Conservation (phyloP, 2,329 filamentous ascomycete species). For the Plenodomus tracheiphilus region DNA sequence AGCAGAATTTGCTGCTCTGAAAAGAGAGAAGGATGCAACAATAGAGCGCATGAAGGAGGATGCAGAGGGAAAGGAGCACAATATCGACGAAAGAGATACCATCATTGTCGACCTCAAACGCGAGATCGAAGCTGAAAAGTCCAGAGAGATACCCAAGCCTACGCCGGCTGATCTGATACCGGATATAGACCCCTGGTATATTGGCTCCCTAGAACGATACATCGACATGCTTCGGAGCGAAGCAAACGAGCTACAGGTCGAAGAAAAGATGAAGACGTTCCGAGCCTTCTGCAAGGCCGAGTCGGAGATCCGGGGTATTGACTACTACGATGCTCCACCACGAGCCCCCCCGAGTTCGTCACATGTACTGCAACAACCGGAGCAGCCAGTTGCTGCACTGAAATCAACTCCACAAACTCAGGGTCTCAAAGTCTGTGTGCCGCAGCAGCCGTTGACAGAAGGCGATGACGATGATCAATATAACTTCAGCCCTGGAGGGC, state of each 20-base stretch:
- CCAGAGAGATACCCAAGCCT: slow-evolving; percentile 24
- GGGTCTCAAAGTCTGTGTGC: slow-evolving; percentile 25
- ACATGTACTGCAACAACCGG: slow-evolving; percentile 1
- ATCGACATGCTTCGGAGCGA: slow-evolving; percentile 60
- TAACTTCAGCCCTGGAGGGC: slow-evolving; percentile 58
- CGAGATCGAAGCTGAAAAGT: slow-evolving; percentile 32
- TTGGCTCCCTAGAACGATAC: slow-evolving; percentile 58
- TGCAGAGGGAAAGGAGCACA: slow-evolving; percentile 37
- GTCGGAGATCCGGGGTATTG: slow-evolving; percentile 47
- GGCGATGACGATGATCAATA: slow-evolving; percentile 34
- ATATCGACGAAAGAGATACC: slow-evolving; percentile 32
- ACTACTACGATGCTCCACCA: slow-evolving; percentile 42
- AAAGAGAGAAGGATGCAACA: slow-evolving; percentile 32
- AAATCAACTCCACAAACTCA: slow-evolving; percentile 11
- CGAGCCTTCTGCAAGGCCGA: slow-evolving; percentile 50
- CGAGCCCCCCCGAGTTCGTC: slow-evolving; percentile 9
- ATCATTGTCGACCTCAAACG: slow-evolving; percentile 25
- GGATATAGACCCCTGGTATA: slow-evolving; percentile 61
- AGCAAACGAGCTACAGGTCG: slow-evolving; percentile 49
- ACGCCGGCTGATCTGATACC: slow-evolving; percentile 48
- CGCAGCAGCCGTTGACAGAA: slow-evolving; percentile 8
- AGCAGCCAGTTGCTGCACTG: slow-evolving; percentile 6
- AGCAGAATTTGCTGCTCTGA: slow-evolving; percentile 21
- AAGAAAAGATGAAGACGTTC: slow-evolving; percentile 59
- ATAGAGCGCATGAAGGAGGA: slow-evolving; percentile 41